Conservation (phyloP, 192 early-diverging fungal species). For the Coemansia sp. region DNA sequence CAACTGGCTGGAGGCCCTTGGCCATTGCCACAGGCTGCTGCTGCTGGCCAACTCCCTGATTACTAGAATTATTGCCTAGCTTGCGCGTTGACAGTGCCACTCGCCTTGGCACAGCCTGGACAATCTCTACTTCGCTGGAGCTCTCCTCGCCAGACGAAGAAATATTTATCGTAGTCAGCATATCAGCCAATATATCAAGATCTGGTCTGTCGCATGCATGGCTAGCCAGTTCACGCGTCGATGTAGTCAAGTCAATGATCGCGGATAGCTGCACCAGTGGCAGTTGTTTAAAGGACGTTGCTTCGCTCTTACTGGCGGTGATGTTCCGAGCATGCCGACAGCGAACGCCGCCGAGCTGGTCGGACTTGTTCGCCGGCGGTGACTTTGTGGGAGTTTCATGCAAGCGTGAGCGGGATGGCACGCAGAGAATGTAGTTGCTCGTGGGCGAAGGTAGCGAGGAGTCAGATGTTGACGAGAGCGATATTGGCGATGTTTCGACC, state of each 20-base stretch:
- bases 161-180: conserved; percentile 28
- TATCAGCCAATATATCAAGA: conserved; percentile 13
- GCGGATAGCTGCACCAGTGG: conserved; percentile 8
- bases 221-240: conserved; percentile 1
- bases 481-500: not conserved
- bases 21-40: not conserved
- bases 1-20: not conserved
- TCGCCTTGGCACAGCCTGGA: not conserved
- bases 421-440: not conserved
- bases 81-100: not conserved
- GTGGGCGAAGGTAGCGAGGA: conserved; percentile 25
- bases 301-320: not conserved
- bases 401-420: not conserved
- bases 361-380: not conserved
- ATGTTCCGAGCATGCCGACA: not conserved
- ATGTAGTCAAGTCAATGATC: conserved; percentile 27
- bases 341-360: not conserved
- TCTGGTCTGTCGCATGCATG: conserved; percentile 2
- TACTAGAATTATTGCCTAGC: not conserved
- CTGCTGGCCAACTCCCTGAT: not conserved
- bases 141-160: conserved; percentile 31
- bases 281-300: not conserved
- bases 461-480: conserved; percentile 14
- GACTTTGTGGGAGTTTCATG: conserved; percentile 29
- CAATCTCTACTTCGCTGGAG: conserved; percentile 20